These are phyloP conservation scores for Albifimbria verrucaria DNA, from an alignment of 2,329 filamentous ascomycete genomes.

Conservation along the genomic window DNA sequence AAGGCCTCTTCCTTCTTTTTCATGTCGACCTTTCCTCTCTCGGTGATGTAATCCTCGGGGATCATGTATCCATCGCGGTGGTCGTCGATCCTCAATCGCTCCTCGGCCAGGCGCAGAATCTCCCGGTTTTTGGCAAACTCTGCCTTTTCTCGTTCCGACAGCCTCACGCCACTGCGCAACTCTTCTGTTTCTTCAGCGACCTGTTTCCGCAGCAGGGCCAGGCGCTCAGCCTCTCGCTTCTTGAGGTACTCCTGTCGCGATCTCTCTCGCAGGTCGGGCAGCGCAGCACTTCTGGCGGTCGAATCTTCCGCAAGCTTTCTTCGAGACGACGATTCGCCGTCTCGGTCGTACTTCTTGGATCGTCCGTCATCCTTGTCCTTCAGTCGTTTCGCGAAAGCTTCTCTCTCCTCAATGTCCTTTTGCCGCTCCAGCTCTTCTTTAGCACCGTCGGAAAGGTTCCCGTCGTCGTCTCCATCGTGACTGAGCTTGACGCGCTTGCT, in stretches of 20 bases:
- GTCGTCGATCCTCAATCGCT: conserved; percentile 83
- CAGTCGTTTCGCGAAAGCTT: conserved; percentile 75
- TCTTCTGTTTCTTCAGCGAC: conserved; percentile 87
- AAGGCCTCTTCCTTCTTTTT: conserved; percentile 87
- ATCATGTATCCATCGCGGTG: conserved; percentile 88
- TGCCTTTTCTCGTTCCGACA: conserved; percentile 76
- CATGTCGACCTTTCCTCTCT: conserved; percentile 83
- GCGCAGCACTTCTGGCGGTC: conserved; percentile 63
- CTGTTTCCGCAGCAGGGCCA: conserved; percentile 84
- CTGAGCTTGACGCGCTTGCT: conserved; percentile 66
- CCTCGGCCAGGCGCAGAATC: conserved; percentile 75
- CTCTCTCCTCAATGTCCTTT: conserved; percentile 70
- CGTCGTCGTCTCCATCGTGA: conserved; percentile 47
- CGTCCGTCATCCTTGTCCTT: conserved; percentile 67
- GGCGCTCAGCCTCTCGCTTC: conserved; percentile 82
- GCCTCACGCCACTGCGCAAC: conserved; percentile 66
- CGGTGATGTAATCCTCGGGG: conserved; percentile 92
- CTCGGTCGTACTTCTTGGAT: conserved; percentile 63
- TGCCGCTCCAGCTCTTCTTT: conserved; percentile 55
- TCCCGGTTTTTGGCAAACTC: conserved; percentile 90
- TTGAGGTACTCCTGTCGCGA: conserved; percentile 91
- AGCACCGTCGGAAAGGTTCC: conserved; percentile 58
- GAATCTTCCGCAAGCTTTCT: conserved; percentile 51
- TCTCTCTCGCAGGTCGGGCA: conserved; percentile 76
- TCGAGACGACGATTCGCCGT: conserved; percentile 56